phyloP scores from a whole-genome alignment of 2,329 filamentous ascomycete species.

The Neofusicoccum kwambonambiense region DNA sequence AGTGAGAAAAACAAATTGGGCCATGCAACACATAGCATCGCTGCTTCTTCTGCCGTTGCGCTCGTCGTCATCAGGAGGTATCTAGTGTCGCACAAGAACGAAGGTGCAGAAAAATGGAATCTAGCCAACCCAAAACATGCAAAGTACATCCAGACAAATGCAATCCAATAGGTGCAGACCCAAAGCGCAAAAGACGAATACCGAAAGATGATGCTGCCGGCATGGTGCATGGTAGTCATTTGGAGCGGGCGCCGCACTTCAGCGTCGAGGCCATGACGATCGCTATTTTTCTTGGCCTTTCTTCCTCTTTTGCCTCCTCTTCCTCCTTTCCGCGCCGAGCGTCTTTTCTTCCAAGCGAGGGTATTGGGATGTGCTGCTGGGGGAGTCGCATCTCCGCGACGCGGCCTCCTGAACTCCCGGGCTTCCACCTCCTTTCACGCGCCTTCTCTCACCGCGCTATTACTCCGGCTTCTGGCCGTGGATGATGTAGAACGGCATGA shows the following conservation, averaged over 20 bases:
- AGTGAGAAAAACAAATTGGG: no score
- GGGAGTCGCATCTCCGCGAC: no score
- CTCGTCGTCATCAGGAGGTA: not conserved
- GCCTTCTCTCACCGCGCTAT: not conserved
- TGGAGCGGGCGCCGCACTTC: no score
- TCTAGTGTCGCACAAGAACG: not conserved
- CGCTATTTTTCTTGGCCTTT: no score
- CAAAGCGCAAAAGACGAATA: no score
- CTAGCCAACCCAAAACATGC: not conserved
- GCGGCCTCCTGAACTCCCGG: not conserved
- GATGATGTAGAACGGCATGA: slow-evolving; percentile 57
- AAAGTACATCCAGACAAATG: not conserved
- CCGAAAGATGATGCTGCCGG: no score
- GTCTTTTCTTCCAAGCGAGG: no score
- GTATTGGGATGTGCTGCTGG: no score
- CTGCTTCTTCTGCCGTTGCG: not conserved
- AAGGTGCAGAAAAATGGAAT: not conserved
- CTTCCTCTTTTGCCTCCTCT: no score
- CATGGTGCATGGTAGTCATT: no score
- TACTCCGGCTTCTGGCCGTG: slow-evolving; percentile 53
- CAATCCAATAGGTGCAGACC: not conserved
- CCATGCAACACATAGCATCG: not conserved
- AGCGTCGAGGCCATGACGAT: no score
- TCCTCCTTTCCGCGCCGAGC: no score
- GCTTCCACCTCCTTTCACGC: not conserved